Evolutionary conservation across 202 grass and related monocot species (phyloP).

Genomic region (Eragrostis tef): DNA sequence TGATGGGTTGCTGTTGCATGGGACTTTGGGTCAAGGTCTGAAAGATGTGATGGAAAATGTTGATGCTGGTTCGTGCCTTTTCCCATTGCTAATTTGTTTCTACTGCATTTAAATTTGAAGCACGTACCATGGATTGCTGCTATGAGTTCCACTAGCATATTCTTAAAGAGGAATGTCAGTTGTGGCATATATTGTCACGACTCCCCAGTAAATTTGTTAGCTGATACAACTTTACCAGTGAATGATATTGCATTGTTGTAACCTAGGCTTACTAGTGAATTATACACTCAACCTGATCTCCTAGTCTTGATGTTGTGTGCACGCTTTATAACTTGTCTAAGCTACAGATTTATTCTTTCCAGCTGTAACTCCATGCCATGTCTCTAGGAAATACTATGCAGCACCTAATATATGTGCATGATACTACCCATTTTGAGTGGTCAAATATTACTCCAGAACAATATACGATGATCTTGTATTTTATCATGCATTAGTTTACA

Average conservation of each 20-base stretch:
- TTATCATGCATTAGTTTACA: constrained; percentile 28
- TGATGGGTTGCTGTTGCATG: constrained; percentile 65
- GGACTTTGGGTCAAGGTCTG: constrained; percentile 53
- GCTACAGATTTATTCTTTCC: background rate
- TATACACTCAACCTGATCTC: background rate
- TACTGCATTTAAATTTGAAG: constrained; percentile 28
- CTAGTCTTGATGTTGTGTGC: background rate
- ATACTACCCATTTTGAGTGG: background rate
- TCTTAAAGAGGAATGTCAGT: constrained; percentile 22
- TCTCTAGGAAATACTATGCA: background rate
- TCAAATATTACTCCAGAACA: background rate
- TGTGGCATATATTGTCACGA: background rate
- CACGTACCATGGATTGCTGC: background rate
- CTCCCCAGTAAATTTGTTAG: background rate
- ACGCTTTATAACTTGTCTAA: background rate
- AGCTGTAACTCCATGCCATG: background rate
- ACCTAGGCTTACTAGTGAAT: background rate
- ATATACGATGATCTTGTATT: constrained; percentile 24
- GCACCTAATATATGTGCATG: background rate
- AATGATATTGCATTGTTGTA: background rate
- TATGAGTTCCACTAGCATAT: background rate
- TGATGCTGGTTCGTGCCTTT: constrained; percentile 66
- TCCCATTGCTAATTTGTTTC: constrained; percentile 32
- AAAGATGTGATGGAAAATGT: constrained; percentile 78
- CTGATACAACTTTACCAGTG: background rate